Evolutionary conservation across 257 asterid species (phyloP), one percentile per base, ranked within the genome.

Genomic region (Solanum pennellii): DNA sequence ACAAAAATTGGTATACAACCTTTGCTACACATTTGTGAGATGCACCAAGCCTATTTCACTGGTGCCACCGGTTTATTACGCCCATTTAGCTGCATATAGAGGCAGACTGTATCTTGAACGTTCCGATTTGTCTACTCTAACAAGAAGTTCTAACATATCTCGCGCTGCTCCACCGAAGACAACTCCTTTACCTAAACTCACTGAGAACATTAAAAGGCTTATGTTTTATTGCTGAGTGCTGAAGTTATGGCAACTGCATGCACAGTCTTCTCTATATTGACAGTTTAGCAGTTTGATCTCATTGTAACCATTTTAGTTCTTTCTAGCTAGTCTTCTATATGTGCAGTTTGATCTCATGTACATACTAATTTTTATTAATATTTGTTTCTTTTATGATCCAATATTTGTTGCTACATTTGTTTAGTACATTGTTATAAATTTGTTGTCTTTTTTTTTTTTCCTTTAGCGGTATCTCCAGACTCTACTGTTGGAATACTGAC

Each of bases 141-240:
- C 65, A 12, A 87, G 74, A 83, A 89, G 82, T 47, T 73, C 92
- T 39, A 45, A 91, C 5, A 49, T 95, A 23, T 91, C 98, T 12
- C 92, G 98, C 12, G 86, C 96, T 10, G 90, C 94, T 9, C 93
- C 94, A 1, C 96, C 97, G 0, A 89, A 91, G 92, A 84, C 97
- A 44, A 88, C 85, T 83, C 98, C 99, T 83, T 92, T 97, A 66
- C 99, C 99, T 15, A 92, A 92, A 88, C 98, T 97, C 56, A 91
- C 86, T 90, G 99, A 96, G 89, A 96, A 93, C 88, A 88, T 97
- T 87, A 94, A 93, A 91, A 97, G 93, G 87, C 93, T 94, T 60
- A 97, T 97, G 99, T 97, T 96, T 92, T 97, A 95, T 88, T 97
- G 99, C 93, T 96, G 90, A 76, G 8, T 97, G 98, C 93, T 96